Evolutionary conservation across 169 alveolate genomes (phyloP).

Genomic region (Cryptosporidium ubiquitum): DNA sequence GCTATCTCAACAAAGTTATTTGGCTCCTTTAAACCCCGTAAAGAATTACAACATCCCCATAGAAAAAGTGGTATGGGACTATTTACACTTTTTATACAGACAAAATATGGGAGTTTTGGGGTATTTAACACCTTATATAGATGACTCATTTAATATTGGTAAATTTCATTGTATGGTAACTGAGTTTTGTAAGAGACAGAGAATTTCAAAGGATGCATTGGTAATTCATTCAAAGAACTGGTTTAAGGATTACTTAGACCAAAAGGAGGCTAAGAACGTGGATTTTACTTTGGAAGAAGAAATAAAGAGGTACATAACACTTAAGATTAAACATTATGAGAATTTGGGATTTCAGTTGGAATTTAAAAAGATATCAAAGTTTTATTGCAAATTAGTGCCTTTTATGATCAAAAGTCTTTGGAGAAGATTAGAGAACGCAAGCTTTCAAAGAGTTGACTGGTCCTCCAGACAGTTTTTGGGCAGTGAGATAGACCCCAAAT

Average conservation of each 20-base stretch:
- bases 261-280: not conserved
- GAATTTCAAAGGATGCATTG: constrained; percentile 28
- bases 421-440: constrained; percentile 46
- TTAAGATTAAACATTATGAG: constrained; percentile 5
- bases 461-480: not conserved
- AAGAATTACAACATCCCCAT: constrained; percentile 14
- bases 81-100: constrained; percentile 16
- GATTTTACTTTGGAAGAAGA: not conserved
- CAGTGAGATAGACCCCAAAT: not conserved
- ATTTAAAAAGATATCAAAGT: not conserved
- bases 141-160: constrained; percentile 55
- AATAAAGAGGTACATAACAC: not conserved
- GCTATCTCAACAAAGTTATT: not conserved
- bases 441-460: constrained; percentile 70
- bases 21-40: not conserved
- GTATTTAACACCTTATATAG: constrained; percentile 28
- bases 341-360: constrained; percentile 20
- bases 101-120: constrained; percentile 28
- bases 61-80: constrained; percentile 66
- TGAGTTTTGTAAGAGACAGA: constrained; percentile 43
- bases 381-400: not conserved
- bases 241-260: constrained; percentile 12
- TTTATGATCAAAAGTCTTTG: constrained; percentile 25
- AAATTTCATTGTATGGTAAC: constrained; percentile 60
- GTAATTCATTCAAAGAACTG: constrained; percentile 52